These are phyloP conservation scores for Pilaira anomala DNA, from an alignment of 192 early-diverging fungal species.

Conservation along the genomic window DNA sequence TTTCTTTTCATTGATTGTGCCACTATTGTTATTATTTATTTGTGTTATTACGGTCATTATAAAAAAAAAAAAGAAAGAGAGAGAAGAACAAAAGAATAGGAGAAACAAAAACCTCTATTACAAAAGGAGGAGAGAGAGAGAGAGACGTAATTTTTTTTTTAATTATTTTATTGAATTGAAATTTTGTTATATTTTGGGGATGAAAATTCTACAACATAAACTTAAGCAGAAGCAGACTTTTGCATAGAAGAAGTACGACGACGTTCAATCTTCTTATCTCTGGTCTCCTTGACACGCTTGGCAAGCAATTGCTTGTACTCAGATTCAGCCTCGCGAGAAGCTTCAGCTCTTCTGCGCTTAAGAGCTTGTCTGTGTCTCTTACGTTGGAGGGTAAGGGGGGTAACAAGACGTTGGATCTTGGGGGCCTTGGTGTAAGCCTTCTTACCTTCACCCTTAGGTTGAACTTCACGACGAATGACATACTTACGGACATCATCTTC, in stretches of 20 bases:
- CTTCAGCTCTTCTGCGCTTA: constrained; percentile 82
- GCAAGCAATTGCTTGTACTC: constrained; percentile 87
- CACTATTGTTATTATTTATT: too few species aligned
- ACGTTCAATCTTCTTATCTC: constrained; percentile 82
- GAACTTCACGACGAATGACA: constrained; percentile 96
- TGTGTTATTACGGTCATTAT: too few species aligned
- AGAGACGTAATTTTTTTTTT: too few species aligned
- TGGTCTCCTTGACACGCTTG: constrained; percentile 92
- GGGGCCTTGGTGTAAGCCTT: constrained; percentile 93
- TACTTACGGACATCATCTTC: constrained; percentile 99
- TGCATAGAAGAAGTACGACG: constrained; percentile 68
- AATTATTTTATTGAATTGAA: too few species aligned
- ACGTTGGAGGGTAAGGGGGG: constrained; percentile 94
- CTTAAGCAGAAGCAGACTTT: constrained; percentile 48
- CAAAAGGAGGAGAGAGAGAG: too few species aligned
- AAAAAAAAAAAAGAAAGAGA: too few species aligned
- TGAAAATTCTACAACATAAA: neutral
- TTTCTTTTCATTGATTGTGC: neutral
- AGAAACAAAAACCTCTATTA: too few species aligned
- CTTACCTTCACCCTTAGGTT: constrained; percentile 84
- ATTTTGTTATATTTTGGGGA: neutral
- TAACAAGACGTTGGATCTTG: constrained; percentile 98
- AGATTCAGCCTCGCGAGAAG: constrained; percentile 76
- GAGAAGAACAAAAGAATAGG: too few species aligned
- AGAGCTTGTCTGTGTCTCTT: constrained; percentile 85